Evolutionary conservation across 768 basidiomycete species (phyloP).

Genomic region (Coprinopsis strossmayeri): DNA sequence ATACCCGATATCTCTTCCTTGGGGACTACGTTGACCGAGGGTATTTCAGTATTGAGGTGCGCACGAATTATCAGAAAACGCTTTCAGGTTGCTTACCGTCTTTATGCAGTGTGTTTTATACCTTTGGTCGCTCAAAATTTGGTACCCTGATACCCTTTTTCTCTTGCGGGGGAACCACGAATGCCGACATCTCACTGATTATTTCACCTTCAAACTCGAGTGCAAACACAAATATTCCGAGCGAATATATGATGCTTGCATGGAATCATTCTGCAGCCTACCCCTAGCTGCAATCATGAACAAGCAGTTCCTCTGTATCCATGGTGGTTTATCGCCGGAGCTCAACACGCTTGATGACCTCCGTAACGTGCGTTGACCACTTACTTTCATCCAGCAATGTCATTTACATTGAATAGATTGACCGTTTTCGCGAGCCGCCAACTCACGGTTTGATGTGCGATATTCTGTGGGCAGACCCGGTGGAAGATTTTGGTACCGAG

Average conservation of each 20-base stretch:
- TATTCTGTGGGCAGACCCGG: slow-evolving; percentile 96
- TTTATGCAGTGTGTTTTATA: slow-evolving; percentile 87
- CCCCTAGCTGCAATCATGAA: slow-evolving; percentile 98
- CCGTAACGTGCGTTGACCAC: slow-evolving; percentile 52
- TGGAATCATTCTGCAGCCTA: slow-evolving; percentile 94
- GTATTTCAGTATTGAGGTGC: slow-evolving; percentile 88
- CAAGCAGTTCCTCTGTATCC: slow-evolving; percentile 98
- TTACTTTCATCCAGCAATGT: not conserved
- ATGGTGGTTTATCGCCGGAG: slow-evolving; percentile 95
- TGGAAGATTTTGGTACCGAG: slow-evolving; percentile 96
- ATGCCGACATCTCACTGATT: slow-evolving; percentile 96
- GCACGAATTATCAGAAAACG: slow-evolving; percentile 11
- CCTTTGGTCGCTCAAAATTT: slow-evolving; percentile 97
- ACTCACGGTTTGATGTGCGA: slow-evolving; percentile 98
- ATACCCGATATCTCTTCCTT: slow-evolving; percentile 87
- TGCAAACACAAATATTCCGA: slow-evolving; percentile 99
- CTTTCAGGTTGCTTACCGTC: slow-evolving; percentile 8
- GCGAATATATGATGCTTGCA: slow-evolving; percentile 92
- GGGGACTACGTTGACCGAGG: slow-evolving; percentile 93
- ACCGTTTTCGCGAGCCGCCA: slow-evolving; percentile 97
- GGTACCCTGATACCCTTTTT: slow-evolving; percentile 97
- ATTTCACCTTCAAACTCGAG: slow-evolving; percentile 98
- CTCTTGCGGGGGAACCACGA: slow-evolving; percentile 98
- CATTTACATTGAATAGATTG: slow-evolving; percentile 50
- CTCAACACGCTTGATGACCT: slow-evolving; percentile 94